Evolutionary conservation across 164 flowering plant species (phyloP), one percentile per base, ranked within the genome.

Genomic region (Piper betle): DNA sequence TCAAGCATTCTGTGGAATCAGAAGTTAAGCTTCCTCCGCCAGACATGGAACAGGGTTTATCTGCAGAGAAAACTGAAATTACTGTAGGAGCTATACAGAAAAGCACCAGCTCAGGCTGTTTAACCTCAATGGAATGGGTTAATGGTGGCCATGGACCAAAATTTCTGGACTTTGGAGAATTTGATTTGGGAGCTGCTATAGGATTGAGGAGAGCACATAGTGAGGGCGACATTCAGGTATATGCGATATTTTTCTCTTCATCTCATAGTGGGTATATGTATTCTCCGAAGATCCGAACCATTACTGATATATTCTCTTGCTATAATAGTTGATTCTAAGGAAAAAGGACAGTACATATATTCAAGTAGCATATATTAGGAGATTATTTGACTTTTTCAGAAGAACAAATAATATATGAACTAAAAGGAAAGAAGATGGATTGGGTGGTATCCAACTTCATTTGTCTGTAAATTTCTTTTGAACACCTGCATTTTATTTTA

Each of bases 211-310:
- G 97, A 71, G 86, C 97, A 46, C 87, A 72, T 74, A 94, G 99
- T 68, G 99, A 91, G 69, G 97, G 99, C 70, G 99, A 94, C 73
- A 87, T 94, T 71, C 81, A 87, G 99, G 99, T 94, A 64, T 68
- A 74, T 11, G 13, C 37, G 4, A 25, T 25, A 25, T 25, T 25
- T 25, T 25, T 25, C 33, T 25, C 33, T 25, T 25, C 33, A 25
- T 25, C 33, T 25, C 33, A 2, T 25, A 25, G 33, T 25, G 33
- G 33, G 33, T 25, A 25, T 25, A 25, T 25, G 33, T 25, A 25
- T 25, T 25, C 33, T 25, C 33, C 33, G 33, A 25, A 1, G 33
- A 25, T 25, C 13, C 57, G 9, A 19, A 19, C 8, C 9, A 3
- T n/a, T 18, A 18, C 57, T 55, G 12, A 3, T n/a, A 25, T 25